Evolutionary conservation across 2,329 filamentous ascomycete species (phyloP), one percentile per base, ranked within the genome.

Genomic region (Arthroderma uncinatum): DNA sequence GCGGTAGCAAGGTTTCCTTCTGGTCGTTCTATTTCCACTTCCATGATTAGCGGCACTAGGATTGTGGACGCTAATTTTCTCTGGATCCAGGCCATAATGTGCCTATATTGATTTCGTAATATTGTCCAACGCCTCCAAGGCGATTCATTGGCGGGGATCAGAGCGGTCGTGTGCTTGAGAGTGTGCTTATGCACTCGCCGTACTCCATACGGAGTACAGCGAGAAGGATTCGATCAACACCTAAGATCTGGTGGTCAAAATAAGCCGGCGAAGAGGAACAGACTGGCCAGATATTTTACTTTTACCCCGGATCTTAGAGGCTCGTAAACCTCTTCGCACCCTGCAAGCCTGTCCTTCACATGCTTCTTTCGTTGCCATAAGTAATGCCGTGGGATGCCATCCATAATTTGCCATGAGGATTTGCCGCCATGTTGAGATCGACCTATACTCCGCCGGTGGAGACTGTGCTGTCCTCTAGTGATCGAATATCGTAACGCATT

Each of bases 241-340:
- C 3, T 4, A 9, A 44, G 9, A 44, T 14, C 40, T 21, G 9
- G 40, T 47, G 9, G 40, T 36, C 8, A 47, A 21, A 21, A 28
- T 3, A 21, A 8, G 23, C 12, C 12, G 40, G 19, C 40, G 19
- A 47, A 47, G 23, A 4, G 5, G 6, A 14, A 23, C 19, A 19
- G 6, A 23, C 21, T 10, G 19, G 19, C 37, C 19, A 8, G 19
- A 16, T 23, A 25, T 48, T 48, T 28, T 33, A 30, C 5, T 30
- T 50, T 19, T 50, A 50, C 47, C 47, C 28, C 47, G n/a, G 47
- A 50, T 50, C 47, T 50, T 8, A 33, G 47, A 48, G 28, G 23
- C n/a, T 50, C 12, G 47, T 50, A n/a, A 28, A 28, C 12, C 28
- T 23, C 5, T 12, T 14, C 28, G 47, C 47, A 10, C 25, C 28